A percentile compares a stretch with the other conserved stretches of the same genome.
These are phyloP conservation scores for Rhynchosporium graminicola DNA, from an alignment of 2,329 filamentous ascomycete species.

Conservation along the genomic window DNA sequence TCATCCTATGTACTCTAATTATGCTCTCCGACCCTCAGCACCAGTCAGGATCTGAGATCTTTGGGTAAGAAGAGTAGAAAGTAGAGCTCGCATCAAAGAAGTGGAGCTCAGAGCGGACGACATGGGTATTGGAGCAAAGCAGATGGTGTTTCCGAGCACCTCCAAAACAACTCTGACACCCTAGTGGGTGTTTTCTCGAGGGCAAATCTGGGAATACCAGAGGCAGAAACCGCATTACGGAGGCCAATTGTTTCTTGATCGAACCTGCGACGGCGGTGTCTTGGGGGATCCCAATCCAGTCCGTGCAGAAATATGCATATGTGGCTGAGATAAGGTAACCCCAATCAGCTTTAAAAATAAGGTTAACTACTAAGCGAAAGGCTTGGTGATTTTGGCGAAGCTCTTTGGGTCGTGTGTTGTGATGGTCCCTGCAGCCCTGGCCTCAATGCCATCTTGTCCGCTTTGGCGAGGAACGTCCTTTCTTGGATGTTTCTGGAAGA, in stretches of 20 bases:
- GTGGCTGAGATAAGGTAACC: neutral
- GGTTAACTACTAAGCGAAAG: conserved; percentile 5
- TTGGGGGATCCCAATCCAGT: neutral
- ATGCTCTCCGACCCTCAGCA: too few relatives aligned
- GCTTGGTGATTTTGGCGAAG: neutral
- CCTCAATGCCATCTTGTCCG: neutral
- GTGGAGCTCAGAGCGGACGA: neutral
- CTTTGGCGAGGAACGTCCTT: conserved; percentile 1
- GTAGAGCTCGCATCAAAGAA: neutral
- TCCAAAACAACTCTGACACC: neutral
- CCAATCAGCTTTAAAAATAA: neutral
- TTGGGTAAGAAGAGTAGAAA: neutral
- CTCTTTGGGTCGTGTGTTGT: neutral
- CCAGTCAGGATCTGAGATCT: neutral
- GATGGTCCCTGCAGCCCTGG: neutral
- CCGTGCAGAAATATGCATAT: neutral
- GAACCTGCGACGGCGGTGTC: neutral
- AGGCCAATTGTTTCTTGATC: neutral
- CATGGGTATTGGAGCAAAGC: neutral
- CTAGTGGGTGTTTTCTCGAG: neutral
- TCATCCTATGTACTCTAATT: too few relatives aligned
- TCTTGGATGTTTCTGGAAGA: neutral
- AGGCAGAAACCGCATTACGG: neutral
- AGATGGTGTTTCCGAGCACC: neutral
- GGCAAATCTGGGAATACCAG: neutral